Conservation (phyloP, 495 filamentous ascomycete genomes). For the Hypoxylon intermedium region DNA sequence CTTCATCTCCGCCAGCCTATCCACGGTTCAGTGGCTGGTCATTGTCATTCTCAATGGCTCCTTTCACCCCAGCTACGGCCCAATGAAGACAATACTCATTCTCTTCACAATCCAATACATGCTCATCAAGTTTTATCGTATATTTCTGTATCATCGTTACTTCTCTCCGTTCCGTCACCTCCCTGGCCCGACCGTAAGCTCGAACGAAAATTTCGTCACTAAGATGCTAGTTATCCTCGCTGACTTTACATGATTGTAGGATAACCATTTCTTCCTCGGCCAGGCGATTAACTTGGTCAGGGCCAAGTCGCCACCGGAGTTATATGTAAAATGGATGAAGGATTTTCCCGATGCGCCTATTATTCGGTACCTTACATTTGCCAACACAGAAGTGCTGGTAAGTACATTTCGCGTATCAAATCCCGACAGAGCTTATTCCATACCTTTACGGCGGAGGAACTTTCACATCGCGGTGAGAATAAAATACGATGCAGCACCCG, state of each 20-base stretch:
- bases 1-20: background rate
- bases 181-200: conserved; percentile 30
- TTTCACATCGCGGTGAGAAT: too few relatives aligned
- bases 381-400: conserved; percentile 40
- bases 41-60: background rate
- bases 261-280: conserved; percentile 28
- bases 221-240: background rate
- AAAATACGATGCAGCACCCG: background rate
- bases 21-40: background rate
- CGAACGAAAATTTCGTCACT: too few relatives aligned
- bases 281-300: conserved; percentile 23
- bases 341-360: conserved; percentile 40
- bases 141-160: conserved; percentile 34
- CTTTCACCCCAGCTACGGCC: background rate
- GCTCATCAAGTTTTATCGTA: conserved; percentile 27
- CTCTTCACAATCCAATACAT: conserved; percentile 23
- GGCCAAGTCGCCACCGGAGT: conserved; percentile 19
- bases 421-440: background rate
- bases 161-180: conserved; percentile 34
- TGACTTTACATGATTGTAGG: conserved; percentile 1
- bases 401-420: background rate
- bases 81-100: background rate
- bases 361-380: conserved; percentile 39
- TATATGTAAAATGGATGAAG: conserved; percentile 34
- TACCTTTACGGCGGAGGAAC: background rate